A percentile compares a stretch with the other conserved stretches of the same genome.
phyloP scores from a whole-genome alignment of 208 protist species.

The Leishmania arabica region DNA sequence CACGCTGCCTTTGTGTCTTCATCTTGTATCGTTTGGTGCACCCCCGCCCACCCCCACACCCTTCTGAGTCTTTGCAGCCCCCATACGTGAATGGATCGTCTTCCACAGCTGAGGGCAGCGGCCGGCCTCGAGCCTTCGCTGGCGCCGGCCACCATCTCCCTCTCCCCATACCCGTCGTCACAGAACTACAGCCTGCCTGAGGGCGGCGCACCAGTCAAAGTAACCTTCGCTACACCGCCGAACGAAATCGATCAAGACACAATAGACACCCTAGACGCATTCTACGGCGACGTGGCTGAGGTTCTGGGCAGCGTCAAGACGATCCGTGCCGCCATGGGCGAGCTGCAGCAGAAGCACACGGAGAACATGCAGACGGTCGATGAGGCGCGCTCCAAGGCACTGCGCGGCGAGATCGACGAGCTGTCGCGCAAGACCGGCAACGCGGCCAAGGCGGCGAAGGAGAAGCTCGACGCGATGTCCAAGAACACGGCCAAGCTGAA shows the following conservation, averaged over 20 bases:
- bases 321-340: slow-evolving; percentile 37
- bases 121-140: slow-evolving; percentile 16
- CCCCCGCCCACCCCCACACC: background rate
- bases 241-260: slow-evolving; percentile 66
- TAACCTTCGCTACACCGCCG: slow-evolving; percentile 34
- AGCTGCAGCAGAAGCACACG: slow-evolving; percentile 65
- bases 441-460: slow-evolving; percentile 47
- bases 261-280: slow-evolving; percentile 66
- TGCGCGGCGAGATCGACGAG: slow-evolving; percentile 68
- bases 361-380: slow-evolving; percentile 82
- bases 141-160: slow-evolving; percentile 2
- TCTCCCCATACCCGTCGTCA: background rate
- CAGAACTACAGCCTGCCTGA: slow-evolving; percentile 23
- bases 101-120: slow-evolving; percentile 18
- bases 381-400: slow-evolving; percentile 41
- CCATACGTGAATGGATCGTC: slow-evolving; percentile 31
- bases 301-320: slow-evolving; percentile 34
- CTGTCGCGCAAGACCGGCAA: slow-evolving; percentile 50
- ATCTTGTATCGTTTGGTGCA: background rate
- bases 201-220: background rate
- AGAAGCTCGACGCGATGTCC: slow-evolving; percentile 57
- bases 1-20: background rate
- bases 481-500: slow-evolving; percentile 70
- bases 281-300: slow-evolving; percentile 54
- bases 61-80: background rate